A percentile compares a stretch with the other conserved stretches of the same genome.
phyloP scores from a whole-genome alignment of 1,139 yeast species.

The Candida neerlandica region DNA sequence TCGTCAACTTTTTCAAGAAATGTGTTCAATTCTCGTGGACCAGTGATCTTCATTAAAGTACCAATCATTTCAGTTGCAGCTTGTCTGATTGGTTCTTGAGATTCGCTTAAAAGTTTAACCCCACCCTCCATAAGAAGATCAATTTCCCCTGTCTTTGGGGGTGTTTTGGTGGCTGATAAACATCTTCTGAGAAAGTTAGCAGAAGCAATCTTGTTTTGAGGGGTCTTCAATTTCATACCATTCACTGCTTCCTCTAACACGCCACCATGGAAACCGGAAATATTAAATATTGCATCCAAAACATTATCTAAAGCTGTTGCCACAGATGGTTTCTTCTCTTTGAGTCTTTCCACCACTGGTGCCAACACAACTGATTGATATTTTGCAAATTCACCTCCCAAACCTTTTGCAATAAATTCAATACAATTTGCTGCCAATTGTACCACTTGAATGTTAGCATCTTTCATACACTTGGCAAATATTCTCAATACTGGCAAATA shows the following conservation, averaged over 20 bases:
- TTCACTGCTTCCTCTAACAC: slow-evolving; percentile 62
- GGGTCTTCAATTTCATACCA: slow-evolving; percentile 75
- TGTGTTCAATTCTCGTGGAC: slow-evolving; percentile 65
- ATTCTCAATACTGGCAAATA: slow-evolving; percentile 60
- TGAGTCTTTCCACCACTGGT: slow-evolving; percentile 78
- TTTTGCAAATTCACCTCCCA: slow-evolving; percentile 52
- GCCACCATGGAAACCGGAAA: slow-evolving; percentile 52
- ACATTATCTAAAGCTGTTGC: slow-evolving; percentile 68
- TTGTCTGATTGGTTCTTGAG: slow-evolving; percentile 83
- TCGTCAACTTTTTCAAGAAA: slow-evolving; percentile 74
- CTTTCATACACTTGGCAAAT: slow-evolving; percentile 77
- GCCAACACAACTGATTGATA: slow-evolving; percentile 58
- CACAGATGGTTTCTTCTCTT: slow-evolving; percentile 83
- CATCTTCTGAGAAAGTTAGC: slow-evolving; percentile 68
- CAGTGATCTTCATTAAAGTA: slow-evolving; percentile 77
- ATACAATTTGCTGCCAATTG: slow-evolving; percentile 75
- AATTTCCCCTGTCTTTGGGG: slow-evolving; percentile 57
- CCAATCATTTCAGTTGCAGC: slow-evolving; percentile 82
- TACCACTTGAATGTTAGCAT: slow-evolving; percentile 89
- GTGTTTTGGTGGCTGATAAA: slow-evolving; percentile 49
- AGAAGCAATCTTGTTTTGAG: slow-evolving; percentile 76
- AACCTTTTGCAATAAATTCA: slow-evolving; percentile 65
- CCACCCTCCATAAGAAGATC: slow-evolving; percentile 58
- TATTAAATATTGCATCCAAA: slow-evolving; percentile 61
- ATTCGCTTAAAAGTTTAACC: slow-evolving; percentile 69